phyloP scores from a whole-genome alignment of 106 monocot genomes.

The Phalaenopsis equestris region DNA sequence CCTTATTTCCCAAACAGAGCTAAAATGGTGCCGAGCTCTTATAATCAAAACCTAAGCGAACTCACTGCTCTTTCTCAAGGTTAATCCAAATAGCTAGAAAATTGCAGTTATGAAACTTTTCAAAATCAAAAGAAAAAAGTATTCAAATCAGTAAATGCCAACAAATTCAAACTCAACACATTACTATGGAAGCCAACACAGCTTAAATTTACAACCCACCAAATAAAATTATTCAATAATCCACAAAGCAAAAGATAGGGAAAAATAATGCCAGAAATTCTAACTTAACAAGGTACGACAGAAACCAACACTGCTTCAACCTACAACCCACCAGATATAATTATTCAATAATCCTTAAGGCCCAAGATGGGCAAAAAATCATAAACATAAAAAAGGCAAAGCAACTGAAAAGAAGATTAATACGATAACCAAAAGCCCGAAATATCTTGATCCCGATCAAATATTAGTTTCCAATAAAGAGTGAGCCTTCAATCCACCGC shows the following conservation, averaged over 20 bases:
- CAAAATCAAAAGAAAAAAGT: neutral
- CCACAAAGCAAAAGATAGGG: neutral
- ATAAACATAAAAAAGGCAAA: neutral
- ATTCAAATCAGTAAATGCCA: neutral
- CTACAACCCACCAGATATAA: no score
- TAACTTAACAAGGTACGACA: no score
- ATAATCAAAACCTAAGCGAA: no score
- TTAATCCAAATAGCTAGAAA: neutral
- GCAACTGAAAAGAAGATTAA: neutral
- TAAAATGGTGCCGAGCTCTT: no score
- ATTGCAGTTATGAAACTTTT: neutral
- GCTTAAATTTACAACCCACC: neutral
- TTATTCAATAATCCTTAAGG: no score
- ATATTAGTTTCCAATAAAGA: neutral
- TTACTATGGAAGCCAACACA: neutral
- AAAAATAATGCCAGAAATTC: neutral
- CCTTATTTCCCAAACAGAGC: no score
- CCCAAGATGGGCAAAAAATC: no score
- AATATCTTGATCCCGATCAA: neutral
- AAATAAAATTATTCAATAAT: neutral
- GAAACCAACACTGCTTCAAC: no score
- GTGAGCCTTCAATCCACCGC: neutral
- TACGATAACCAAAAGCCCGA: neutral
- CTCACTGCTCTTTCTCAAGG: neutral
- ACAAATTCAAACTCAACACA: neutral